Conservation (phyloP, 2,329 filamentous ascomycete genomes). For the Sporothrix brunneoviolacea region DNA sequence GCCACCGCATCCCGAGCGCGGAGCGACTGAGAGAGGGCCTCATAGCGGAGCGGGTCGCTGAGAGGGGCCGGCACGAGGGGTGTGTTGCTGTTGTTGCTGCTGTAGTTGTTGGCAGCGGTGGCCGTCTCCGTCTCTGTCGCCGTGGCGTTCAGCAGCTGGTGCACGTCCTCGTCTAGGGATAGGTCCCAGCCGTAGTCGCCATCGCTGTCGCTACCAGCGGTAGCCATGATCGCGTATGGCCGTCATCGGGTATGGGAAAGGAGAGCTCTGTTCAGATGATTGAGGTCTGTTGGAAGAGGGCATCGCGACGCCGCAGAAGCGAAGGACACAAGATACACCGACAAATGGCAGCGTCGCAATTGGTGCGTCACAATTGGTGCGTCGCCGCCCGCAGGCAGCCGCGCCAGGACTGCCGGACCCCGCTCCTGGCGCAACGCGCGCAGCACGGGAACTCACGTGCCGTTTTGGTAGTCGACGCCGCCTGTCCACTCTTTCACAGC, state of each 20-base stretch:
- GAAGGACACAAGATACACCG: too few relatives aligned
- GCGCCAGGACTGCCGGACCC: too few relatives aligned
- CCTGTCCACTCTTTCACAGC: too few relatives aligned
- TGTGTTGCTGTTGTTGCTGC: not conserved
- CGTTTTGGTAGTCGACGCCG: too few relatives aligned
- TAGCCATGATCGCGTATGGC: slow-evolving; percentile 5
- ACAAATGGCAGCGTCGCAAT: too few relatives aligned
- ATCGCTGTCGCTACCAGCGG: slow-evolving; percentile 21
- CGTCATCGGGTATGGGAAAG: not conserved
- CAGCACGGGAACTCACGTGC: too few relatives aligned
- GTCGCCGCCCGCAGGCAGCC: too few relatives aligned
- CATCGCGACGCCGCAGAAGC: too few relatives aligned
- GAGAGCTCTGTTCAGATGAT: too few relatives aligned
- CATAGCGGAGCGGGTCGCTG: not conserved
- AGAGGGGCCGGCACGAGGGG: not conserved
- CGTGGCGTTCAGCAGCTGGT: slow-evolving; percentile 8
- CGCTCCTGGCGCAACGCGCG: too few relatives aligned
- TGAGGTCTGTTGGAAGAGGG: too few relatives aligned
- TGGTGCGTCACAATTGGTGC: too few relatives aligned
- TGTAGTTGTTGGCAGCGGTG: not conserved
- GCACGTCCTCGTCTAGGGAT: slow-evolving; percentile 38
- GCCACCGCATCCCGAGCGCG: not conserved
- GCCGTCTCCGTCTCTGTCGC: not conserved
- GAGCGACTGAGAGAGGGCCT: slow-evolving; percentile 10
- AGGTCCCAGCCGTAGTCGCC: slow-evolving; percentile 43